phyloP scores from a whole-genome alignment of 768 basidiomycete genomes.

The Termitomyces sp. region DNA sequence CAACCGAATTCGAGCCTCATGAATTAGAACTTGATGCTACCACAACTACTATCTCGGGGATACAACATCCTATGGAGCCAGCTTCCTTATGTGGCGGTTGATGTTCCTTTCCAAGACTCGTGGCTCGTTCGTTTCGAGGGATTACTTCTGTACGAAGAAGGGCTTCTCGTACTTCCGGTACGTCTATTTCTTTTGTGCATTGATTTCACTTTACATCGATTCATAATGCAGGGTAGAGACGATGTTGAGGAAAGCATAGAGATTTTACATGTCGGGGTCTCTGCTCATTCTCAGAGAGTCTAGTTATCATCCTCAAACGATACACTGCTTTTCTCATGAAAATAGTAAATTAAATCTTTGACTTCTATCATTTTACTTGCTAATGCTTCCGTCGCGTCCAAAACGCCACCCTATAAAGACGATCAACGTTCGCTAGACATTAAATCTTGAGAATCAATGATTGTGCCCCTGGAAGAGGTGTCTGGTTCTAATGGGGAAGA shows the following conservation, averaged over 20 bases:
- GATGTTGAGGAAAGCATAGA: neutral
- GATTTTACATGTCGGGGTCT: constrained; percentile 3
- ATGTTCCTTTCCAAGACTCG: neutral
- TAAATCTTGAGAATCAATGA: neutral
- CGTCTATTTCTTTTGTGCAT: constrained; percentile 1
- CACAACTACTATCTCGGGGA: constrained; percentile 9
- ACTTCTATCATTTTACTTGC: too few species aligned
- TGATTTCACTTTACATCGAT: neutral
- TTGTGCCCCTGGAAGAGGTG: neutral
- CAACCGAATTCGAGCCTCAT: neutral
- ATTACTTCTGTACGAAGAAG: constrained; percentile 39
- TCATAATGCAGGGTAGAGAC: neutral
- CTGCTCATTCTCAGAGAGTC: neutral
- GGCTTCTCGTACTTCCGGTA: constrained; percentile 34
- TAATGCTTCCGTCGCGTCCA: too few species aligned
- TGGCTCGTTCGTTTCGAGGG: constrained; percentile 24
- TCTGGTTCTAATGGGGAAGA: neutral
- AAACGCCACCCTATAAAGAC: too few species aligned
- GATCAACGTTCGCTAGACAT: too few species aligned
- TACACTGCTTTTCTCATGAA: neutral
- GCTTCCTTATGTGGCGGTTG: constrained; percentile 26
- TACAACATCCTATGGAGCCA: constrained; percentile 20
- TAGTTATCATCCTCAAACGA: neutral
- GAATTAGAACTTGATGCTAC: neutral
- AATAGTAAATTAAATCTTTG: neutral